Evolutionary conservation across 306 rosid genomes (phyloP).

Genomic region (Ceratonia siliqua): DNA sequence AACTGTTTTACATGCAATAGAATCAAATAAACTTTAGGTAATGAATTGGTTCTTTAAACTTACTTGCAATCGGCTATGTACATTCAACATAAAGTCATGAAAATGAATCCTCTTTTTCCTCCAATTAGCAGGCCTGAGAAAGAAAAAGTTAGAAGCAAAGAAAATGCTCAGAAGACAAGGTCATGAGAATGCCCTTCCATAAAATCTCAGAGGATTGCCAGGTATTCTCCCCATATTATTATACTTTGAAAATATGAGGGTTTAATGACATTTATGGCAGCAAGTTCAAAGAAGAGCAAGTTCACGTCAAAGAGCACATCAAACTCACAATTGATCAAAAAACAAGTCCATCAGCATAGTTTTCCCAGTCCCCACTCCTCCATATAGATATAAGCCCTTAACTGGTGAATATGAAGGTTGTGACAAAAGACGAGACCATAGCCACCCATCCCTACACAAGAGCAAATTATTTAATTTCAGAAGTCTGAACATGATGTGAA

Average conservation of each 20-base stretch:
- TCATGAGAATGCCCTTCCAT: slow-evolving; percentile 23
- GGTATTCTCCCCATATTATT: slow-evolving; percentile 9
- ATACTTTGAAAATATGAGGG: slow-evolving; percentile 19
- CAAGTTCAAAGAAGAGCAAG: slow-evolving; percentile 16
- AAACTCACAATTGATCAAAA: slow-evolving; percentile 84
- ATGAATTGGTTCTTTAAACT: slow-evolving; percentile 36
- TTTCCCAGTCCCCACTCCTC: slow-evolving; percentile 99
- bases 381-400: slow-evolving; percentile 89
- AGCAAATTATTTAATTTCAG: slow-evolving; percentile 13
- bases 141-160: slow-evolving; percentile 15
- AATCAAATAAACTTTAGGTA: slow-evolving; percentile 9
- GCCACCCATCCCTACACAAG: slow-evolving; percentile 76
- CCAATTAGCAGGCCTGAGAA: slow-evolving; percentile 78
- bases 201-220: slow-evolving; percentile 26
- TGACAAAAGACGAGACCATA: slow-evolving; percentile 92
- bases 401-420: slow-evolving; percentile 81
- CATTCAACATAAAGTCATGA: slow-evolving; percentile 93
- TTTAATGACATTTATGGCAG: neutral
- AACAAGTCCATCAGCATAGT: slow-evolving; percentile 99
- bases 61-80: slow-evolving; percentile 92
- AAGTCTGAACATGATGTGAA: neutral
- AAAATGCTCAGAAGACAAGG: slow-evolving; percentile 17
- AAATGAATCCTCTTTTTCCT: slow-evolving; percentile 93
- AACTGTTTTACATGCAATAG: neutral
- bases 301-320: slow-evolving; percentile 26